phyloP scores from a whole-genome alignment of 192 early-diverging fungal genomes.

The Mycoemilia scoparia region DNA sequence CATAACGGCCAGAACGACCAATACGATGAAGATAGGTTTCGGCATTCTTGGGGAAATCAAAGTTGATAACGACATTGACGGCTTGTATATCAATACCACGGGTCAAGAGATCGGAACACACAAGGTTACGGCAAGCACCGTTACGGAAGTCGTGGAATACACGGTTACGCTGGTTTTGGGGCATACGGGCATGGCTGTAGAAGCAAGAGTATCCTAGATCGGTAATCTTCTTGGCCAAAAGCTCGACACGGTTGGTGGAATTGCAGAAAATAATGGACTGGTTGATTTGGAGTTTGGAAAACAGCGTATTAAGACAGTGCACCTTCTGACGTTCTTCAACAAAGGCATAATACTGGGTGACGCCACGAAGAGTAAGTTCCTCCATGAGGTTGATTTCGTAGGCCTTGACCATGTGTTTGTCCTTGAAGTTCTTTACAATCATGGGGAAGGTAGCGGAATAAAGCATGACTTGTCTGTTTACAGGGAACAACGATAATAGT shows the following conservation, averaged over 20 bases:
- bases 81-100: slow-evolving; percentile 99
- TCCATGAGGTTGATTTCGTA: slow-evolving; percentile 99
- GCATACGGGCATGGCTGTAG: slow-evolving; percentile 97
- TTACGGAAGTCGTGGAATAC: slow-evolving; percentile 99
- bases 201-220: slow-evolving; percentile 99
- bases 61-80: slow-evolving; percentile 99
- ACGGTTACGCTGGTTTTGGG: slow-evolving; percentile 93
- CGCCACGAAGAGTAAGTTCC: slow-evolving; percentile 90
- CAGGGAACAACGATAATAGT: slow-evolving; percentile 74
- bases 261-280: slow-evolving; percentile 99
- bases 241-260: slow-evolving; percentile 95
- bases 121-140: slow-evolving; percentile 91
- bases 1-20: slow-evolving; percentile 92
- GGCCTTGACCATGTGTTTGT: slow-evolving; percentile 86
- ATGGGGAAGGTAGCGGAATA: slow-evolving; percentile 97
- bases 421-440: slow-evolving; percentile 94
- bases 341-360: slow-evolving; percentile 99
- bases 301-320: slow-evolving; percentile 82
- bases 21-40: slow-evolving; percentile 99
- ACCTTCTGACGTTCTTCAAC: slow-evolving; percentile 98
- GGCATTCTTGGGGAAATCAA: slow-evolving; percentile 98
- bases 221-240: slow-evolving; percentile 98
- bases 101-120: slow-evolving; percentile 94
- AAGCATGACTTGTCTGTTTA: slow-evolving; percentile 84
- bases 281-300: slow-evolving; percentile 99